Evolutionary conservation across 352 stramenopile genomes (phyloP).

Genomic region (Pythium aquatile): DNA sequence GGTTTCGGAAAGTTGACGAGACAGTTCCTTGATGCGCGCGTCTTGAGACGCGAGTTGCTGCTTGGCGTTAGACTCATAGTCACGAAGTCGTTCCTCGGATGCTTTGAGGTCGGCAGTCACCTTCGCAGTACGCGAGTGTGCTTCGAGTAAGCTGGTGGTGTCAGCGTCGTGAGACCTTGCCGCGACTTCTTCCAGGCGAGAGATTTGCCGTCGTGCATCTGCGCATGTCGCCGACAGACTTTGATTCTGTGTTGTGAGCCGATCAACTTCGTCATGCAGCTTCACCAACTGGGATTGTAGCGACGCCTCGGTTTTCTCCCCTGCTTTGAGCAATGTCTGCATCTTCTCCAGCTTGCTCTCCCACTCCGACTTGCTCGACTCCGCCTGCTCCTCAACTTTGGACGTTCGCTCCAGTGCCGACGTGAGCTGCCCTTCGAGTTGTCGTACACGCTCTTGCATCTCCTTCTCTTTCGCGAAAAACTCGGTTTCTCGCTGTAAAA

Average conservation of each 20-base stretch:
- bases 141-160: slow-evolving; percentile 7
- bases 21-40: slow-evolving; percentile 5
- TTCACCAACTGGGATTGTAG: background rate
- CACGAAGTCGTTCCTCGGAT: background rate
- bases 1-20: background rate
- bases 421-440: slow-evolving; percentile 33
- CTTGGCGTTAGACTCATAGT: background rate
- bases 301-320: background rate
- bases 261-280: background rate
- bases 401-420: slow-evolving; percentile 18
- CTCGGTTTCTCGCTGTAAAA: slow-evolving; percentile 38
- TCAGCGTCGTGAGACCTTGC: background rate
- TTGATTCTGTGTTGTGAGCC: background rate
- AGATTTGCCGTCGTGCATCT: background rate
- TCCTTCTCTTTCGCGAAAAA: slow-evolving; percentile 36
- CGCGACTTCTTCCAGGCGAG: slow-evolving; percentile 1
- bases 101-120: slow-evolving; percentile 24
- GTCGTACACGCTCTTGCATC: slow-evolving; percentile 26
- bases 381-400: slow-evolving; percentile 27
- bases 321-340: background rate
- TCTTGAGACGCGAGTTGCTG: background rate
- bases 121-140: background rate
- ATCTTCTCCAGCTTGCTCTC: background rate
- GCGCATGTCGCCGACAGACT: background rate
- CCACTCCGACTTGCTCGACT: slow-evolving; percentile 3